A percentile compares a stretch with the other conserved stretches of the same genome.
Conservation (phyloP, 768 basidiomycete species). For the Boletellus sp. region DNA sequence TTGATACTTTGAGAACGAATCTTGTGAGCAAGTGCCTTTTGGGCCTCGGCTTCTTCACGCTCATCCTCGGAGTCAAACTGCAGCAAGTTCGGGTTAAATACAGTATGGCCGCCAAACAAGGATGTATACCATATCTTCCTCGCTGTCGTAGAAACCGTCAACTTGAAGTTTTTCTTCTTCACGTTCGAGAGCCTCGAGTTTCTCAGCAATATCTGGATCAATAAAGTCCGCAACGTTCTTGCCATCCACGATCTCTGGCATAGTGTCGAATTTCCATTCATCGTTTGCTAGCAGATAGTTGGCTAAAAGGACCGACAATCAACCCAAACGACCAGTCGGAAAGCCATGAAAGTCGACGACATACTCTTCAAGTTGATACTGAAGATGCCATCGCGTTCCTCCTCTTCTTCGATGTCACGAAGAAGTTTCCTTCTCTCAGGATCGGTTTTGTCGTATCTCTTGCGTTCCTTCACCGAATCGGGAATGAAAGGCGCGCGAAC, state of each 20-base stretch:
- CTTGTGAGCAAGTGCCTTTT: conserved; percentile 59
- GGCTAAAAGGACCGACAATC: conserved; percentile 49
- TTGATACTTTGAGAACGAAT: conserved; percentile 73
- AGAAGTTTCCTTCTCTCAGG: conserved; percentile 70
- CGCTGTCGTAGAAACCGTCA: conserved; percentile 93
- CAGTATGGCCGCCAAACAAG: neutral
- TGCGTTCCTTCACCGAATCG: conserved; percentile 68
- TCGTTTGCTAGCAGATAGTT: conserved; percentile 85
- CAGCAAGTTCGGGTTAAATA: neutral
- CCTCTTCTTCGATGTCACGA: conserved; percentile 79
- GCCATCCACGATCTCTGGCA: conserved; percentile 99
- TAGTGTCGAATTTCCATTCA: conserved; percentile 92
- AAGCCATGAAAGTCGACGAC: neutral
- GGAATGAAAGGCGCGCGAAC: conserved; percentile 88
- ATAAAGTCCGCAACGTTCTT: conserved; percentile 99
- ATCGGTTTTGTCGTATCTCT: conserved; percentile 85
- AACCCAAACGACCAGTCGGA: neutral
- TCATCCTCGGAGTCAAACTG: conserved; percentile 70
- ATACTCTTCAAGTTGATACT: conserved; percentile 88
- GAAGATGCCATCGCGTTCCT: conserved; percentile 88
- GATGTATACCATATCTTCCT: conserved; percentile 72
- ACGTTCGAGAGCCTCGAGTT: conserved; percentile 93
- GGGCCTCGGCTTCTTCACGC: conserved; percentile 64
- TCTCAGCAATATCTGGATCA: conserved; percentile 95
- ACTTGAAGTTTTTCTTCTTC: conserved; percentile 94